Evolutionary conservation across 257 asterid genomes (phyloP).

Genomic region (Nicotiana obtusifolia): DNA sequence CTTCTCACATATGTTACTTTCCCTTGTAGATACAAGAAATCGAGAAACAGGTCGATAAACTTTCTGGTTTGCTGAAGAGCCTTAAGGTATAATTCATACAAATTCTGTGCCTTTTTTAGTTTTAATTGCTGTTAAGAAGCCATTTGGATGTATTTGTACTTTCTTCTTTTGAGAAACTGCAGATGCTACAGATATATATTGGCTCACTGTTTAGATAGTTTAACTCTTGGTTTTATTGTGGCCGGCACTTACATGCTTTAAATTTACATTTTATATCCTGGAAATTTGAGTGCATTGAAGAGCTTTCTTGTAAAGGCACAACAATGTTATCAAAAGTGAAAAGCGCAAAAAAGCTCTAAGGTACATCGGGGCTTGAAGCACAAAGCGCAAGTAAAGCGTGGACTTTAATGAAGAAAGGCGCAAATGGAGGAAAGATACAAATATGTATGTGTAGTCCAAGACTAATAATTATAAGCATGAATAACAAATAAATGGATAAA

Average conservation of each 20-base stretch:
- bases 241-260: neutral
- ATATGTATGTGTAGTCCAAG: no score
- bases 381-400: no score
- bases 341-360: no score
- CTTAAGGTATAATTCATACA: slow-evolving; percentile 57
- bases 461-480: no score
- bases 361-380: no score
- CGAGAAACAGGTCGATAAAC: slow-evolving; percentile 63
- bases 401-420: no score
- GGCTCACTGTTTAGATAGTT: no score
- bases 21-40: slow-evolving; percentile 61
- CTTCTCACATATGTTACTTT: neutral
- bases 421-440: no score
- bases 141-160: neutral
- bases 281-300: neutral
- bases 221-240: neutral
- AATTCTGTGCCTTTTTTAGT: neutral
- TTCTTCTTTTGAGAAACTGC: neutral
- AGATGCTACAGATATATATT: neutral
- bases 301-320: no score
- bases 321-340: no score
- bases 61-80: slow-evolving; percentile 44
- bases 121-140: neutral
- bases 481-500: no score
- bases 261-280: neutral